These are phyloP conservation scores for Cladosporium halotolerans DNA, from an alignment of 2,329 filamentous ascomycete species.

Conservation along the genomic window DNA sequence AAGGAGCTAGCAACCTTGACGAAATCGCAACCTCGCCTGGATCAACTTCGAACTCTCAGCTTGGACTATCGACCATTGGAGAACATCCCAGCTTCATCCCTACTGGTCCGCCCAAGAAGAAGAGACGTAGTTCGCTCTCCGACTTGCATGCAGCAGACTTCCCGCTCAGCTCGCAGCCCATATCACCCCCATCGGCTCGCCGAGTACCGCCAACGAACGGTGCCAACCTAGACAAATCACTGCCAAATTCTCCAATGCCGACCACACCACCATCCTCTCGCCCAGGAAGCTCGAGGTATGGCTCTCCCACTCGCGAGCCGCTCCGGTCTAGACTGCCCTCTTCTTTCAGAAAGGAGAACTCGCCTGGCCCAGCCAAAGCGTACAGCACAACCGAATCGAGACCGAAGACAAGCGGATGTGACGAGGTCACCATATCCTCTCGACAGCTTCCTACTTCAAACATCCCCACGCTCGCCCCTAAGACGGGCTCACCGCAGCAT, in stretches of 20 bases:
- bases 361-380: conserved; percentile 27
- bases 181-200: conserved; percentile 19
- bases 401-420: conserved; percentile 24
- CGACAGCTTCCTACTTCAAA: conserved; percentile 32
- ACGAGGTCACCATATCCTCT: conserved; percentile 5
- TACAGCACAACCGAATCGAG: conserved; percentile 16
- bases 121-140: conserved; percentile 84
- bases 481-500: conserved; percentile 24
- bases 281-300: conserved; percentile 32
- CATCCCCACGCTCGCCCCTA: conserved; percentile 42
- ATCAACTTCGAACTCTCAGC: conserved; percentile 19
- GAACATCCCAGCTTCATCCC: conserved; percentile 40
- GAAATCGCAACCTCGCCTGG: conserved; percentile 21
- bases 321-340: conserved; percentile 29
- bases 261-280: conserved; percentile 31
- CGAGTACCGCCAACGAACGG: conserved; percentile 15
- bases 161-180: conserved; percentile 17
- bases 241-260: conserved; percentile 33
- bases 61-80: conserved; percentile 46
- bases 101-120: conserved; percentile 56
- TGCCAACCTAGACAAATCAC: conserved; percentile 20
- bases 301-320: conserved; percentile 33
- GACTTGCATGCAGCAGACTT: conserved; percentile 68
- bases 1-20: conserved; percentile 34
- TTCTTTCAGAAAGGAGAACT: conserved; percentile 40